Evolutionary conservation across 371 early-diverging fungal genomes (phyloP), one percentile per base, ranked within the genome.

Genomic region (Batkoa obscura): DNA sequence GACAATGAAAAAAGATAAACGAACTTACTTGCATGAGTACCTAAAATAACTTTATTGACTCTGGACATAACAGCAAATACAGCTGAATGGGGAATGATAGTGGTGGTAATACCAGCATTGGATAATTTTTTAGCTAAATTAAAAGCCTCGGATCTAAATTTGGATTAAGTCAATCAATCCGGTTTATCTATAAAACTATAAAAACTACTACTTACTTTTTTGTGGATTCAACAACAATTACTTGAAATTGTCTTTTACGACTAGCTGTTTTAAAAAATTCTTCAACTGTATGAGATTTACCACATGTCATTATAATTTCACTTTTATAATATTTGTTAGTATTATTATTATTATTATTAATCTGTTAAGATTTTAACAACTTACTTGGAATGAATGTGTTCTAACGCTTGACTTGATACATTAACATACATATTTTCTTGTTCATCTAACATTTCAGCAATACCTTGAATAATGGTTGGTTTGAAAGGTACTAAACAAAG

Each of bases 31-130:
- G 91, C 88, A 60, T 92, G 91, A 0, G 91, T 80, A 17, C 94
- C 94, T 46, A 96, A 65, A 33, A 96, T 90, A 33, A 96, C 94
- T 69, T 93, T 96, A 76, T 94, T 91, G 17, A 94, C 93, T 49
- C 94, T 80, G 48, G 94, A 84, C 94, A 96, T 94, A 56, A 91
- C 81, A 2, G 94, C 94, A 78, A 90, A 93, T 10, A 91, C 81
- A 1, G 94, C 91, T 3, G 91, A 79, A 61, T 94, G 95, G 2
- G 90, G 76, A 45, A 96, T 84, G n/a, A 94, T 77, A 0, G 89
- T 91, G 0, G 90, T 86, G 55, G 91, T 92, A 57, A 96, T 90
- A 2, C 90, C 90, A 5, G 83, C 76, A 15, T 70, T 63, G 2
- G 86, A 73, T 46, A 96, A 73, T 4, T 76, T 68, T 42, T 67